Base-by-base conservation (phyloP, 116 monocot species). In the Cymodocea nodosa region DNA sequence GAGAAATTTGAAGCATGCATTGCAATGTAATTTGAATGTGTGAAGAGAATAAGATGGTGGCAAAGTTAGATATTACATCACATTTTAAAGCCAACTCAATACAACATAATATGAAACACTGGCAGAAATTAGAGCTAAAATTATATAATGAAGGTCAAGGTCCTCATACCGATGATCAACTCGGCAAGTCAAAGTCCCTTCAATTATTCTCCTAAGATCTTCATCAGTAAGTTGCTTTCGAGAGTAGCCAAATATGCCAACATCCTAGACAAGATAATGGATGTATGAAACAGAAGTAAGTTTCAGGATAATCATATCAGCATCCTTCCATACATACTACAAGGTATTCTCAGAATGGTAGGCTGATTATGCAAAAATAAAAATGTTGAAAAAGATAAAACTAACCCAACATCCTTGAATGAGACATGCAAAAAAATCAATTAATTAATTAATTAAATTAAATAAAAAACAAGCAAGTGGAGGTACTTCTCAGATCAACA, bases 221-320 rank as follows among this genome's bases (percentile, higher is more conserved):
- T 79, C 81, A 85, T 93, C 83, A 15, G 81, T 75, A 44, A 93
- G 56, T 50, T 74, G 65, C 70, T 85, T 93, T 67, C 93, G 83
- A 17, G 93, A 93, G 70, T 93, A 93, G 58, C 93, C 93, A 85
- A 88, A 88, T 76, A 93, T 93, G 62, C 83, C 83, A 57, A 93
- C 88, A 81, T 85, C 81, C 88, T 93, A 75, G 67, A 74, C 77
- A 53, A 60, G 44, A 55, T 39, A 60, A 39, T 40, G 36, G 4
- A 37, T 16, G n/a, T 13, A 56, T 49, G 44, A 59, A 24, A 14
- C 17, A 37, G 35, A 62, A 62, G 18, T 7, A 39, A 39, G 39
- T 11, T 30, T 22, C 59, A 34, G 59, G 15, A 12, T 35, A 15
- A n/a, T 4, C 60, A 61, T 34, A 7, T 17, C 30, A 4, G n/a